Percentiles rank a stretch among this genome's conserved stretches.
Conservation (phyloP, 2,329 filamentous ascomycete genomes). For the Colletotrichum lupini region DNA sequence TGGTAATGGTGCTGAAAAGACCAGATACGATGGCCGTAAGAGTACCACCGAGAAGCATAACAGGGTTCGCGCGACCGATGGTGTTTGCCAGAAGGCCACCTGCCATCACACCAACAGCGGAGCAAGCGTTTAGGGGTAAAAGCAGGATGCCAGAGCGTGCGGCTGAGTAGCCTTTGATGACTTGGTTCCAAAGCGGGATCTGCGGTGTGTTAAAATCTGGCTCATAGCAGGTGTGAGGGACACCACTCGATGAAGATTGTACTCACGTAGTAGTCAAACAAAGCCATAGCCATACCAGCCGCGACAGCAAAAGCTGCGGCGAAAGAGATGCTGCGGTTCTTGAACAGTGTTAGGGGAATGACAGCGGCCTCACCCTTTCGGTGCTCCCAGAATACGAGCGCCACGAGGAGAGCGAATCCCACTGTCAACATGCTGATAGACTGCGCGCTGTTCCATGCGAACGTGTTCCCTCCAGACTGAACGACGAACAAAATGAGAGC, state of each 20-base stretch:
- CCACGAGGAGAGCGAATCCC: not conserved
- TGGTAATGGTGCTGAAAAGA: not conserved
- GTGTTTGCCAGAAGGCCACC: not conserved
- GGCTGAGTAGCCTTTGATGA: not conserved
- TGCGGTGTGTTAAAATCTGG: not conserved
- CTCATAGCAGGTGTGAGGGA: not conserved
- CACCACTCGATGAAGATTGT: not conserved
- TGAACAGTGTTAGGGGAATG: not conserved
- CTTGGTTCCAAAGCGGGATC: not conserved
- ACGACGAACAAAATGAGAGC: not conserved
- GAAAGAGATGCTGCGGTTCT: not conserved
- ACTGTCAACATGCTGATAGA: not conserved
- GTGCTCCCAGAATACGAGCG: not conserved
- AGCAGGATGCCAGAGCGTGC: not conserved
- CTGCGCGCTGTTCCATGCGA: not conserved
- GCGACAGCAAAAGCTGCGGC: not conserved
- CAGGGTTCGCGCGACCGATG: not conserved
- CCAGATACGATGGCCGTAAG: not conserved
- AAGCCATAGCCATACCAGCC: not conserved
- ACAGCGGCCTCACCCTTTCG: not conserved
- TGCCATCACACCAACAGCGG: not conserved
- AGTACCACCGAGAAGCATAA: not conserved
- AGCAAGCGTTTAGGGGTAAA: not conserved
- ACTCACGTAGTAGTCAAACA: not conserved
- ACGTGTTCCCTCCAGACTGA: not conserved